A percentile compares a stretch with the other conserved stretches of the same genome.
phyloP scores from a whole-genome alignment of 176 grass and related monocot species.

The Neostapfia colusana region DNA sequence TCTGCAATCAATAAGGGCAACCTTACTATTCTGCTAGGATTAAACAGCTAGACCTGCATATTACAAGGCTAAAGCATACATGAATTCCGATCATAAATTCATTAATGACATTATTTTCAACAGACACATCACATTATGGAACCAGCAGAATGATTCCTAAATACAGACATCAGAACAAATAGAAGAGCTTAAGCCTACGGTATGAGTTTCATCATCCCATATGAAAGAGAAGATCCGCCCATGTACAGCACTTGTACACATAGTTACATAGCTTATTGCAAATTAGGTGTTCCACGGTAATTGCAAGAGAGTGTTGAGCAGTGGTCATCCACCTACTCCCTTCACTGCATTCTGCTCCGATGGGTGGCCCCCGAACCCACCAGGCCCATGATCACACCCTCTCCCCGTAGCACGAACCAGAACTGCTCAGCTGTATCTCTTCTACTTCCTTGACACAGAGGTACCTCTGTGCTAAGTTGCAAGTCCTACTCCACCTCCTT shows the following conservation, averaged over 20 bases:
- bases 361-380: no score
- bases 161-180: neutral
- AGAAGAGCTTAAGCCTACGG: constrained; percentile 3
- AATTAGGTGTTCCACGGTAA: neutral
- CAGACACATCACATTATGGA: neutral
- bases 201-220: constrained; percentile 14
- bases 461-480: no score
- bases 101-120: neutral
- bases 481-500: no score
- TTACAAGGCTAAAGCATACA: neutral
- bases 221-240: neutral
- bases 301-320: no score
- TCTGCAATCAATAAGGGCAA: constrained; percentile 45
- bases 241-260: no score
- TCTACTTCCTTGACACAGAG: no score
- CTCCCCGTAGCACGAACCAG: no score
- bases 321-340: no score
- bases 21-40: neutral
- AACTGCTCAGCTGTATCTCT: no score
- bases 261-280: no score
- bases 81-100: neutral
- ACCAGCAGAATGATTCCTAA: neutral
- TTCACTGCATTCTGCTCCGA: no score
- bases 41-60: neutral
- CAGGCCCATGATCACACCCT: no score